Evolutionary conservation across 768 basidiomycete species (phyloP).

Genomic region (Lactarius trivialis): DNA sequence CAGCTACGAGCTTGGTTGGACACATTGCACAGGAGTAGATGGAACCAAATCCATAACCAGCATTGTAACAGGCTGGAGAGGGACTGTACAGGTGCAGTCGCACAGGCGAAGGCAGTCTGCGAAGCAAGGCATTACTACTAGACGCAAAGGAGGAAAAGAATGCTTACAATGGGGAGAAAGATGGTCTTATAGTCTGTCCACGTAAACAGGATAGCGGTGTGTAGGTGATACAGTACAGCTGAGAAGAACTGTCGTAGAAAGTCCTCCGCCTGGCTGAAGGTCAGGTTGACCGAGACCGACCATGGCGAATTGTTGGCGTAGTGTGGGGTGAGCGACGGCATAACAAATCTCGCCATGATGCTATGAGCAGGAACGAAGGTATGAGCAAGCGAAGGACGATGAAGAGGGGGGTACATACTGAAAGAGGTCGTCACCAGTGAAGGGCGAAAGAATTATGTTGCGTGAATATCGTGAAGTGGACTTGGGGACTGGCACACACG

Average conservation of each 20-base stretch:
- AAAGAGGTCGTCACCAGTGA: background rate
- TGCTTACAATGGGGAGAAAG: slow-evolving; percentile 27
- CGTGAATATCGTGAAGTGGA: slow-evolving; percentile 1
- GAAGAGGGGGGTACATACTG: slow-evolving; percentile 1
- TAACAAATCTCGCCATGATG: slow-evolving; percentile 19
- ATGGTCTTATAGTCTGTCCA: slow-evolving; percentile 30
- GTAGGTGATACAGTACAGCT: slow-evolving; percentile 16
- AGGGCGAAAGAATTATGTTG: background rate
- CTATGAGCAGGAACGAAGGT: background rate
- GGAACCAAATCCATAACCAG: slow-evolving; percentile 27
- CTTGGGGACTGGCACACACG: slow-evolving; percentile 12
- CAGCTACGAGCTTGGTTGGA: slow-evolving; percentile 26
- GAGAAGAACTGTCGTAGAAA: slow-evolving; percentile 9
- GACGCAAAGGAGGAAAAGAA: background rate
- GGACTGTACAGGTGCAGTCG: slow-evolving; percentile 20
- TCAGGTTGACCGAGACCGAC: slow-evolving; percentile 16
- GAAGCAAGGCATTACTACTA: background rate
- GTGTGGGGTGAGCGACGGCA: slow-evolving; percentile 20
- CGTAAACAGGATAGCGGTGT: slow-evolving; percentile 28
- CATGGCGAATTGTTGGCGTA: slow-evolving; percentile 15
- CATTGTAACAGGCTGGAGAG: slow-evolving; percentile 15
- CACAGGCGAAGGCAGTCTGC: slow-evolving; percentile 22
- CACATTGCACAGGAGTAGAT: slow-evolving; percentile 26
- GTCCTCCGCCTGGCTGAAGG: slow-evolving; percentile 12
- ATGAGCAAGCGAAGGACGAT: background rate